Evolutionary conservation across 2,329 filamentous ascomycete genomes (phyloP).

Genomic region (Penicillium aurantiogriseum): DNA sequence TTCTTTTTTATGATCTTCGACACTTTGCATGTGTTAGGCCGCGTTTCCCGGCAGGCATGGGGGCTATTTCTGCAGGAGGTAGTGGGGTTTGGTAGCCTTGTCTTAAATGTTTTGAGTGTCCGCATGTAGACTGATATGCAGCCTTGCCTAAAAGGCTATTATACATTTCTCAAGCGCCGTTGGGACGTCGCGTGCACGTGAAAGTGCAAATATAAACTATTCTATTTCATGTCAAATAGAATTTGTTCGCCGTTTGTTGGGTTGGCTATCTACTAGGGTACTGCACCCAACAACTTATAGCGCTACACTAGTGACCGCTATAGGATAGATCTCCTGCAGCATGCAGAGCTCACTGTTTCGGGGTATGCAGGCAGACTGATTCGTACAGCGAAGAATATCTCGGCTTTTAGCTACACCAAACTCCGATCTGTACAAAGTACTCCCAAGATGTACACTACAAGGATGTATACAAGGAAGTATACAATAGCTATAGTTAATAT

Average conservation of each 20-base stretch:
- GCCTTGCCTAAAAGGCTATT: neutral
- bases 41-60: neutral
- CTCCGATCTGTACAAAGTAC: neutral
- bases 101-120: neutral
- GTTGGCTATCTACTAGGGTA: neutral
- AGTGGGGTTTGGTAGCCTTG: neutral
- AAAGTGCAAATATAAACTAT: neutral
- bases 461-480: neutral
- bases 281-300: neutral
- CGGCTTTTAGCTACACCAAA: neutral
- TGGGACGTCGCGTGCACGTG: neutral
- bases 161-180: neutral
- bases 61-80: neutral
- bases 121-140: neutral
- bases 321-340: constrained; percentile 10
- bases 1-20: neutral
- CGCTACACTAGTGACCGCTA: constrained; percentile 1
- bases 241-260: neutral
- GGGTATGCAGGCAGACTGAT: constrained; percentile 6
- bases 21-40: neutral
- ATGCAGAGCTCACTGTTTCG: constrained; percentile 3
- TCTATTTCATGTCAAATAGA: neutral
- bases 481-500: neutral
- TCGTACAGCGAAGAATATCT: neutral
- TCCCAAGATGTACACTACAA: neutral